Evolutionary conservation across 2,329 filamentous ascomycete species (phyloP), one percentile per base, ranked within the genome.

Genomic region (Curvularia spicifera): DNA sequence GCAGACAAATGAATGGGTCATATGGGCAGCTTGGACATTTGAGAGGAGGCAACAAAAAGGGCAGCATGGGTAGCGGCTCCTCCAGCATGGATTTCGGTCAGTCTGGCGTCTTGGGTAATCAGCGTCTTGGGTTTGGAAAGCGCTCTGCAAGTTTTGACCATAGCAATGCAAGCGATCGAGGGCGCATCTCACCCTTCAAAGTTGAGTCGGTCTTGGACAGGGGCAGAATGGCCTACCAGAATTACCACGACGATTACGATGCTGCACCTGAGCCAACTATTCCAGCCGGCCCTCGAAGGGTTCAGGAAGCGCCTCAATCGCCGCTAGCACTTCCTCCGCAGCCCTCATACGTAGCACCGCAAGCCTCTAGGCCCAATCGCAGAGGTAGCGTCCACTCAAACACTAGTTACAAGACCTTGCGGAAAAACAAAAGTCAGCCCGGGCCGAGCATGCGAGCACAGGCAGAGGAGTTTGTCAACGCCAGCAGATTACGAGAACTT

Each of bases 181-280:
- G 67, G 18, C 64, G 66, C 44, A 51, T 51, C 20, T 53, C 68
- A 12, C 65, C 71, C 8, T 57, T 67, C 6, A 74, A 70, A 60
- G 60, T 85, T 60, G 72, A 80, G 26, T 80, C 80, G 4, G 75
- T 82, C 48, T 63, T 82, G 59, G 76, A 78, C 46, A 74, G 80
- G 58, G 78, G 78, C 15, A 73, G 79, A 39, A 73, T 78, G 6
- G 73, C 77, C n/a, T 78, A 79, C 37, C 75, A 76, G 49, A 74
- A 76, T 39, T 79, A 84, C 69, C 80, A 83, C 65, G 81, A 84
- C 67, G 85, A 89, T 68, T 87, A 89, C 78, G 90, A 95, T 73
- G 90, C 92, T 51, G 93, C 93, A 26, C 93, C 94, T 13, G 94
- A 89, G 37, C 94, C 94, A 5, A 93, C 88, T 28, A 84, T 97